Evolutionary conservation across 768 basidiomycete genomes (phyloP), one percentile per base, ranked within the genome.

Genomic region (Suillus cothurnatus): DNA sequence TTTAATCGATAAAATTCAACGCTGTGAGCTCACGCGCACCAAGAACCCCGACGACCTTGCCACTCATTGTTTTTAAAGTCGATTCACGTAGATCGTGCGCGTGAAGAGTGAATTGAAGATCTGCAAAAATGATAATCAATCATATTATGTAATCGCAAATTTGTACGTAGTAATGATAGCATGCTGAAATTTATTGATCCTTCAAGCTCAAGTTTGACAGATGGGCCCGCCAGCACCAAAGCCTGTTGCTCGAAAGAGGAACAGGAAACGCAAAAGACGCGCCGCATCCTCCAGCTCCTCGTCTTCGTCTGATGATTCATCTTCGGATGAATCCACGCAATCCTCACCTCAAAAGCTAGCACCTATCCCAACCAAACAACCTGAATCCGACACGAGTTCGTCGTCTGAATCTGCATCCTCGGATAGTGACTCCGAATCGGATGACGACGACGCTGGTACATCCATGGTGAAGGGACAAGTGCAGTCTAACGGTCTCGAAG

Each of bases 201-300:
- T 57, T 23, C 23, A 47, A 32, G 9, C 34, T n/a, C 14, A 28
- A 52, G 32, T 34, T 34, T 32, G 39, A 36, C 56, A 66, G 52
- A 60, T 74, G 75, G 70, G 77, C 17, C 70, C 75, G 45, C 73
- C 71, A 64, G 77, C 77, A 65, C 73, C 34, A 11, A 73, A 79
- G 60, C 69, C 38, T 58, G 69, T 34, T 58, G 69, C 81, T 21
- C 79, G 82, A 69, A 86, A 83, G 74, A 74, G 85, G 58, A 81
- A 75, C 39, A 79, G 86, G 66, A 87, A 88, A 71, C 78, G 86
- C 21, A 86, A 86, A 68, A 79, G 85, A 79, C 81, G 84, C 61
- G 77, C 82, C 12, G 77, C 71, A 0, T 84, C 81, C 0, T 77
- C 81, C 11, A 78, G 79, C 2, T 81, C 79, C 1, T 82, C 81